Percentiles rank a stretch among this genome's conserved stretches.
Conservation (phyloP, 805 yeast genomes). For the Myxozyma neotropica region DNA sequence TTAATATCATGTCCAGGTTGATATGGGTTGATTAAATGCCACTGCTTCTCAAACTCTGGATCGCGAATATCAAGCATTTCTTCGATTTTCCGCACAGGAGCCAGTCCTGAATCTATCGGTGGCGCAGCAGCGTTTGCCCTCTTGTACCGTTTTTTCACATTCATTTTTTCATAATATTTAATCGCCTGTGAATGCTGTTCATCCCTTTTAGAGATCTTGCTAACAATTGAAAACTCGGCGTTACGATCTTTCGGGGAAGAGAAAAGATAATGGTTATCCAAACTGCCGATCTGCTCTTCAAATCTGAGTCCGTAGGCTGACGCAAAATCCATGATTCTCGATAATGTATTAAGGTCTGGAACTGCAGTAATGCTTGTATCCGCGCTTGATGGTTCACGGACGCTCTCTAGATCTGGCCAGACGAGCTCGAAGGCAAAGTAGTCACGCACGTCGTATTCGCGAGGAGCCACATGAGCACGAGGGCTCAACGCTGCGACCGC, state of each 20-base stretch:
- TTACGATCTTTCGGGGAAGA: constrained; percentile 16
- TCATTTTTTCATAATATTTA: constrained; percentile 20
- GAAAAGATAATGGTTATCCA: constrained; percentile 24
- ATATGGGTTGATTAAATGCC: constrained; percentile 83
- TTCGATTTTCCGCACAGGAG: constrained; percentile 26
- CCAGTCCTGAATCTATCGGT: constrained; percentile 58
- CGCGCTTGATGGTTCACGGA: background rate
- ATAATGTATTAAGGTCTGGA: constrained; percentile 1
- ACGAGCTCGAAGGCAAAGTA: constrained; percentile 36
- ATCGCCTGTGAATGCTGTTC: background rate
- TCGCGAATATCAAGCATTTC: constrained; percentile 69
- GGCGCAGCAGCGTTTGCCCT: constrained; percentile 11
- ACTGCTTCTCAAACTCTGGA: constrained; percentile 81
- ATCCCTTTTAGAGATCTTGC: constrained; percentile 1
- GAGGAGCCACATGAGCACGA: constrained; percentile 31
- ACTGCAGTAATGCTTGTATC: background rate
- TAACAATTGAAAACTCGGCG: background rate
- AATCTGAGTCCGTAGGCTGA: constrained; percentile 18
- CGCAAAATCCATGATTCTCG: constrained; percentile 12
- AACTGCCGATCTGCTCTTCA: constrained; percentile 28
- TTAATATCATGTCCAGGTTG: constrained; percentile 85
- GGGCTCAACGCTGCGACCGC: constrained; percentile 10
- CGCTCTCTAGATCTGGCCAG: constrained; percentile 12
- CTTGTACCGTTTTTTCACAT: constrained; percentile 19
- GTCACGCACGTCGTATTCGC: constrained; percentile 34